These are phyloP conservation scores for Aureobasidium namibiae DNA, from an alignment of 2,329 filamentous ascomycete species.

Conservation along the genomic window DNA sequence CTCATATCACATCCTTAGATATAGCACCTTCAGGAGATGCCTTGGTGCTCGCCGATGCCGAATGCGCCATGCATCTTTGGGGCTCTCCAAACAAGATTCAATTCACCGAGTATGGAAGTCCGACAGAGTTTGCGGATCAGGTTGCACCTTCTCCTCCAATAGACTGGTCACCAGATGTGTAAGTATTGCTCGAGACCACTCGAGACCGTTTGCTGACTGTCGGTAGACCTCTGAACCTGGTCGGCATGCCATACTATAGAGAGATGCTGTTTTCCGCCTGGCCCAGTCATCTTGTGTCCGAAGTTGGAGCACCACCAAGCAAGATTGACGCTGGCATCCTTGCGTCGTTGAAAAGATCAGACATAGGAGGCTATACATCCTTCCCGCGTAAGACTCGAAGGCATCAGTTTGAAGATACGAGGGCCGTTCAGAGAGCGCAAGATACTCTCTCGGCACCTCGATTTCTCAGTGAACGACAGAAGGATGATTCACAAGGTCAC, in stretches of 20 bases:
- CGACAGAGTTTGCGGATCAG: constrained; percentile 67
- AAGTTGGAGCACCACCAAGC: constrained; percentile 73
- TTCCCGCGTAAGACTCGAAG: constrained; percentile 66
- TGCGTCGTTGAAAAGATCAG: constrained; percentile 42
- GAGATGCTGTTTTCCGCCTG: constrained; percentile 81
- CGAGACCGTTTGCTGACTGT: background rate
- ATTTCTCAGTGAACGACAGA: constrained; percentile 86
- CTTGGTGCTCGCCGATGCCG: constrained; percentile 69
- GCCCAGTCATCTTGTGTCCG: constrained; percentile 75
- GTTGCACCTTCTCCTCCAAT: constrained; percentile 44
- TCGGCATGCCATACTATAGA: constrained; percentile 91
- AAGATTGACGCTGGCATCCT: constrained; percentile 67
- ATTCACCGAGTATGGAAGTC: constrained; percentile 73
- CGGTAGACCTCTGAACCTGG: constrained; percentile 63
- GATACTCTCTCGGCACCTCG: constrained; percentile 69
- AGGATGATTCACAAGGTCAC: constrained; percentile 50
- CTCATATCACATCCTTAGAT: constrained; percentile 70
- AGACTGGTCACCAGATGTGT: constrained; percentile 52
- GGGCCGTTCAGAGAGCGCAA: constrained; percentile 47
- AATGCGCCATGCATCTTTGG: constrained; percentile 77
- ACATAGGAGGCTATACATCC: constrained; percentile 54
- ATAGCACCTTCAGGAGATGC: constrained; percentile 84
- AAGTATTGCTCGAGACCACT: constrained; percentile 24
- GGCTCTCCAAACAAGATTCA: constrained; percentile 77
- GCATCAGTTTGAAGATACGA: constrained; percentile 59